Base-by-base conservation (phyloP, 768 basidiomycete species). In the Astraeus odoratus region DNA sequence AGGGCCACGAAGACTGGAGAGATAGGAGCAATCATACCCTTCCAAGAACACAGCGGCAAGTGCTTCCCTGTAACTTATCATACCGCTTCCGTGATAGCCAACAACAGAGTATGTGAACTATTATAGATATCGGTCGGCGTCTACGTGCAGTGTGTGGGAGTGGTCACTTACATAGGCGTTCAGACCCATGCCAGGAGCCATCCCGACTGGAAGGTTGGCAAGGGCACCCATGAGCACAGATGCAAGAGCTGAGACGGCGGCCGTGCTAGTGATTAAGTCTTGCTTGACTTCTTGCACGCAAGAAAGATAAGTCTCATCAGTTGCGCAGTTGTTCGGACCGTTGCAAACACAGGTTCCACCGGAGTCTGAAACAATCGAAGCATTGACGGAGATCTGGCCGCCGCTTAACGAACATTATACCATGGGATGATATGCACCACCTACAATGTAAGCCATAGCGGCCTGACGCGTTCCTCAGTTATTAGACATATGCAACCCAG, bases 81-180 rank as follows among this genome's bases (percentile, higher is more conserved):
- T 72, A 7, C 73, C 72, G 39, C 74, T 73, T 3, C 90, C 89
- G 54, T 89, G 83, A 67, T 81, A 83, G 10, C 90, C 90, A 20
- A 93, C 90, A 12, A 92, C 80, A 15, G 86, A 89, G 64, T 89
- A 93, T 3, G 90, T 73, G 65, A 93, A 91, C 84, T 90, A 57
- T 4, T 13, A 27, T n/a, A 4, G 8, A 7, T 35, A 42, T 37
- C 25, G 42, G 47, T 52, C 22, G 48, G 25, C 13, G 22, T 5
- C 29, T 18, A 22, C 9, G 8, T 42, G 13, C 8, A 23, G 35
- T 13, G 8, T 26, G 3, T 1, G 9, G 26, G 23, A 25, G 24
- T 25, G 16, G 43, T 4, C 13, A 67, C 81, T 50, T 60, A 86
- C 86, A 53, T 87, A 88, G 31, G 86, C 85, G 51, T 87, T 87